Conservation (phyloP, 176 grass and related monocot genomes). For the Zoysia japonica region DNA sequence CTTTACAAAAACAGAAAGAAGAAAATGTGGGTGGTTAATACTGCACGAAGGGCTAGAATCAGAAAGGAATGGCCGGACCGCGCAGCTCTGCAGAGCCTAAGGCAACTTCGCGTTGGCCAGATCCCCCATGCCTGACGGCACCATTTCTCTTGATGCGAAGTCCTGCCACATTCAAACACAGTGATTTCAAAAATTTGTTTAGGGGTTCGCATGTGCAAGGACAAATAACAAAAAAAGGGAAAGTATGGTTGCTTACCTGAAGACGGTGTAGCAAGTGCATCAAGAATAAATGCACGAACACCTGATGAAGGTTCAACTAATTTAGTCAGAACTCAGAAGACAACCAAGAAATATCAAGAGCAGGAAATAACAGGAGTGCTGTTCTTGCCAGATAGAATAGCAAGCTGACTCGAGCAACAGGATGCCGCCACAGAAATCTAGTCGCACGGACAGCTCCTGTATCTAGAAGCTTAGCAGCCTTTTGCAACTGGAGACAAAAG, state of each 20-base stretch:
- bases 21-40: constrained; percentile 9
- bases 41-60: not conserved
- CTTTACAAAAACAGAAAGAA: constrained; percentile 40
- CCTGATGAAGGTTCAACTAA: constrained; percentile 47
- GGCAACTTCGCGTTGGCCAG: constrained; percentile 64
- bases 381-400: constrained; percentile 88
- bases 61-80: constrained; percentile 22
- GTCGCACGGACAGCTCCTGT: constrained; percentile 88
- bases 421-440: constrained; percentile 98
- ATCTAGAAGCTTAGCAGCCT: constrained; percentile 93
- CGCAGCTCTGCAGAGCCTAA: constrained; percentile 28
- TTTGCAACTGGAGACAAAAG: constrained; percentile 82
- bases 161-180: constrained; percentile 51
- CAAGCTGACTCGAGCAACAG: constrained; percentile 84
- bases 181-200: not conserved
- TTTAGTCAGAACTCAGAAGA: constrained; percentile 28
- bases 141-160: constrained; percentile 65
- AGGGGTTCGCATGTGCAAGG: not conserved
- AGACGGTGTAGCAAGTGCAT: constrained; percentile 94
- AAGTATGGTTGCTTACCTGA: constrained; percentile 56
- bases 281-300: constrained; percentile 99
- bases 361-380: constrained; percentile 1
- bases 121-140: constrained; percentile 44
- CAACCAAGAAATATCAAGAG: constrained; percentile 10
- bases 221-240: not conserved